phyloP scores from a whole-genome alignment of 1,139 yeast genomes.

The Geotrichum siamense region DNA sequence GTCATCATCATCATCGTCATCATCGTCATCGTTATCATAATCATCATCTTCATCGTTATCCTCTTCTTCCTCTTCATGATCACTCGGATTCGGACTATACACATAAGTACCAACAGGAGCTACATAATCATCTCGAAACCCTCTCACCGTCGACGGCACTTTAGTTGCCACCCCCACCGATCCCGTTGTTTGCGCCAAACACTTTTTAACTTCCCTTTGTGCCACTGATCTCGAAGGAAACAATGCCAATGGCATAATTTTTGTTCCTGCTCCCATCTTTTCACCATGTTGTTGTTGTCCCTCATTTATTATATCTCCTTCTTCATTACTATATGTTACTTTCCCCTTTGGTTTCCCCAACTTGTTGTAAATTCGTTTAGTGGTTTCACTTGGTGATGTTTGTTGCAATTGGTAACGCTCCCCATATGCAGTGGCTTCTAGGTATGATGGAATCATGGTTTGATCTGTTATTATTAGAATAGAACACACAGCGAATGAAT shows the following conservation, averaged over 20 bases:
- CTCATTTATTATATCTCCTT: no score
- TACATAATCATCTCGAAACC: neutral
- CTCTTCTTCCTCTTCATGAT: neutral
- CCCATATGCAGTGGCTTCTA: conserved; percentile 4
- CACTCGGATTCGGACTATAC: neutral
- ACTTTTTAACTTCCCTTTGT: conserved; percentile 1
- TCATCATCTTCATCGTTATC: neutral
- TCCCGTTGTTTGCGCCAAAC: neutral
- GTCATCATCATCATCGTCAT: neutral
- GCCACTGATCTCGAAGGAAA: conserved; percentile 5
- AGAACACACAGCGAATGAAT: no score
- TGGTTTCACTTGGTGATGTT: neutral
- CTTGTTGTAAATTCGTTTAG: conserved; percentile 10
- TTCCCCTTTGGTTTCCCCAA: neutral
- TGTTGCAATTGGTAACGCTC: conserved; percentile 1
- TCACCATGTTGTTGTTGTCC: no score
- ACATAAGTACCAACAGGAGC: neutral
- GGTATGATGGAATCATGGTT: conserved; percentile 5
- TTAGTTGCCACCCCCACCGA: neutral
- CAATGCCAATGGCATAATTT: conserved; percentile 1
- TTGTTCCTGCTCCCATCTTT: no score
- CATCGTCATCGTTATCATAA: conserved; percentile 6
- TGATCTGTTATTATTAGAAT: no score
- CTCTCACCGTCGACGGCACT: conserved; percentile 7
- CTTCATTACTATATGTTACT: neutral